Conservation (phyloP, 805 yeast species). For the Candida gorgasii region DNA sequence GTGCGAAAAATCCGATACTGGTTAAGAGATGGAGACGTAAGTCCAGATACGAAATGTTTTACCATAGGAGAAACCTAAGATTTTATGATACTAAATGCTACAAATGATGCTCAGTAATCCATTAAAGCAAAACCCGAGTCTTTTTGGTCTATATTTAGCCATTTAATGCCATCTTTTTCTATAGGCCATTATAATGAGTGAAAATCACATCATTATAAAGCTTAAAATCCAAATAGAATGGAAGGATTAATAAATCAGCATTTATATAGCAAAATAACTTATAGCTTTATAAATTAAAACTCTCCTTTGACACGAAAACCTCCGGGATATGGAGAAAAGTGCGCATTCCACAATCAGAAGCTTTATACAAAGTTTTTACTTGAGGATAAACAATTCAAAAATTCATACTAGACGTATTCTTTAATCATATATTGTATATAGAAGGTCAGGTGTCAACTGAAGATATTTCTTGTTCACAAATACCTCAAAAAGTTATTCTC, state of each 20-base stretch:
- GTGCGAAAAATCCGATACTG: constrained; percentile 8
- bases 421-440: neutral
- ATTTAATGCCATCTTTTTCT: too few relatives aligned
- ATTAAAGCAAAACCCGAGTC: too few relatives aligned
- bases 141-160: too few relatives aligned
- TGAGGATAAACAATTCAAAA: neutral
- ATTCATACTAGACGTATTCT: neutral
- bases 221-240: too few relatives aligned
- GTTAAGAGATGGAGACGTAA: neutral
- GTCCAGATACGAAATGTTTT: neutral
- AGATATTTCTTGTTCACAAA: too few relatives aligned
- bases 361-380: neutral
- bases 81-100: too few relatives aligned
- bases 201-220: too few relatives aligned
- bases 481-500: neutral
- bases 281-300: neutral
- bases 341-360: constrained; percentile 2
- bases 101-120: too few relatives aligned
- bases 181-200: too few relatives aligned
- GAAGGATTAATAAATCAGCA: too few relatives aligned
- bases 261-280: neutral
- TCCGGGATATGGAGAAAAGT: constrained; percentile 4
- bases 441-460: neutral
- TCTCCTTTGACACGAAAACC: constrained; percentile 3
- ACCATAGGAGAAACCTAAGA: too few relatives aligned